phyloP scores from a whole-genome alignment of 2,329 filamentous ascomycete species.

The Coniella lustricola region DNA sequence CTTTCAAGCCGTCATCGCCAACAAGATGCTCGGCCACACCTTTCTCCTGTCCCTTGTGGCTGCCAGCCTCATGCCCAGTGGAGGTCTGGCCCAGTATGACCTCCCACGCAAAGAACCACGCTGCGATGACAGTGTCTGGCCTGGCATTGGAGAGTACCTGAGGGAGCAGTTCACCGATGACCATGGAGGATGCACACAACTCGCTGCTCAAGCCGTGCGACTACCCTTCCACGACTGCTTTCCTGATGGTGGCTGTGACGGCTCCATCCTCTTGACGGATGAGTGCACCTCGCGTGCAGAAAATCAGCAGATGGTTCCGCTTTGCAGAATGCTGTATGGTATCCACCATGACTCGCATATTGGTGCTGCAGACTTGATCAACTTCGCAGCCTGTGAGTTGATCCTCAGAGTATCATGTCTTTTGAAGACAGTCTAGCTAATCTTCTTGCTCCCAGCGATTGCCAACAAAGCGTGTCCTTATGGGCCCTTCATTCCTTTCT shows the following conservation, averaged over 20 bases:
- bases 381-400: slow-evolving; percentile 12
- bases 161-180: slow-evolving; percentile 9
- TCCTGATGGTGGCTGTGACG: slow-evolving; percentile 12
- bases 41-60: neutral
- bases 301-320: slow-evolving; percentile 4
- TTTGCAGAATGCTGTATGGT: slow-evolving; percentile 6
- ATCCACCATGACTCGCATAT: slow-evolving; percentile 1
- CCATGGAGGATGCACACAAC: slow-evolving; percentile 2
- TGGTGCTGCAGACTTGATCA: slow-evolving; percentile 12
- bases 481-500: slow-evolving; percentile 21
- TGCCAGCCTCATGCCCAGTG: slow-evolving; percentile 1
- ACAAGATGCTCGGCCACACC: neutral
- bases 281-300: slow-evolving; percentile 7
- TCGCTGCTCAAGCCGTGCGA: slow-evolving; percentile 10
- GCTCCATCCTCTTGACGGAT: slow-evolving; percentile 10
- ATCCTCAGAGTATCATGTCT: no score
- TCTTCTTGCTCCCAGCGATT: slow-evolving; percentile 16
- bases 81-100: neutral
- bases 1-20: neutral
- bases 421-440: neutral
- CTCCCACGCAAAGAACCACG: neutral
- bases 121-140: slow-evolving; percentile 5
- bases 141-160: slow-evolving; percentile 7
- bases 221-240: slow-evolving; percentile 15
- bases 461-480: slow-evolving; percentile 20